Percentiles rank a stretch among this genome's conserved stretches.
phyloP scores from a whole-genome alignment of 139 green algal species.

The Chlorella ohadii region DNA sequence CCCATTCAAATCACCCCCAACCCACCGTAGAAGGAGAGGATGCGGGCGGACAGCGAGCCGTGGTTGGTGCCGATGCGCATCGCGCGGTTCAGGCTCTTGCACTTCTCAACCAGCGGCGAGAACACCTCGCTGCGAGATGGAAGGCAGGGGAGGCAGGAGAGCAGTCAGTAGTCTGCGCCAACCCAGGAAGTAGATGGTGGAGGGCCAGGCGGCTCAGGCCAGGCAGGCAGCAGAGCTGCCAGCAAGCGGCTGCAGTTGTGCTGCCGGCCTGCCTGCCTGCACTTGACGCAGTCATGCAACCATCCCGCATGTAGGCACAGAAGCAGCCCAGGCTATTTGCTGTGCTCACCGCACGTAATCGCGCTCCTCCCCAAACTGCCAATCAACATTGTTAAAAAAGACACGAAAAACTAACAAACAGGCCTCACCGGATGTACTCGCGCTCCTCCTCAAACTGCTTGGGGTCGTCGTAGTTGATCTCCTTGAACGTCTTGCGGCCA shows the following conservation, averaged over 20 bases:
- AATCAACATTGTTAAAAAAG: too few species aligned
- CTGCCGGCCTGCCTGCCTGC: too few species aligned
- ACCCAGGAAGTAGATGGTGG: too few species aligned
- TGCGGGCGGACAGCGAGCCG: conserved; percentile 94
- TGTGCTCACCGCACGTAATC: conserved; percentile 84
- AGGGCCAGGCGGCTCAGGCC: too few species aligned
- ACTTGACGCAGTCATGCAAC: too few species aligned
- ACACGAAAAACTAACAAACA: too few species aligned
- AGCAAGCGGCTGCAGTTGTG: too few species aligned
- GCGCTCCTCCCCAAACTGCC: conserved; percentile 88
- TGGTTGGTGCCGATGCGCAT: conserved; percentile 99
- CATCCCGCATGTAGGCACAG: too few species aligned
- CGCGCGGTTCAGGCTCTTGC: conserved; percentile 87
- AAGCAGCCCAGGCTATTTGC: background rate
- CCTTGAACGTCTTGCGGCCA: conserved; percentile 92
- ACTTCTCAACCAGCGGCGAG: conserved; percentile 97
- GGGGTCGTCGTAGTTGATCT: conserved; percentile 93
- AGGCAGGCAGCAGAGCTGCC: too few species aligned
- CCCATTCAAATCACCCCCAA: too few species aligned
- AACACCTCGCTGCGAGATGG: conserved; percentile 70
- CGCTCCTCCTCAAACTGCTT: conserved; percentile 88
- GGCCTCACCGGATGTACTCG: conserved; percentile 79
- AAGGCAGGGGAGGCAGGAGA: background rate
- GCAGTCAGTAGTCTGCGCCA: background rate
- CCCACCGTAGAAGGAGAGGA: conserved; percentile 95